Percentiles rank a stretch among this genome's conserved stretches.
Conservation (phyloP, 148 eudicot species). For the Selenicereus undatus region DNA sequence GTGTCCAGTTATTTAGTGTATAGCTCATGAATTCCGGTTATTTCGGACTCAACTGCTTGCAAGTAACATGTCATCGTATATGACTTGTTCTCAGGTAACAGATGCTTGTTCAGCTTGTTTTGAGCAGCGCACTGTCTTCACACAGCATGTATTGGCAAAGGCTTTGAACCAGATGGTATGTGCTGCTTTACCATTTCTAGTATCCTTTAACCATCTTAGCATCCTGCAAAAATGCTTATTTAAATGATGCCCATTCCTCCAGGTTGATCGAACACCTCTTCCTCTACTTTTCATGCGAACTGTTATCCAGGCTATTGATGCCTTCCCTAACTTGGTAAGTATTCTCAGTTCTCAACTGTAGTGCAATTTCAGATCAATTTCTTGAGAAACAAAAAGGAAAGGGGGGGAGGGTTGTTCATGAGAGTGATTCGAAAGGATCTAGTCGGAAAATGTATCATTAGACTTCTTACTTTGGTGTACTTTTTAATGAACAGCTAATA, state of each 20-base stretch:
- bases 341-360: background rate
- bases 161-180: constrained; percentile 91
- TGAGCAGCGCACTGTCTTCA: constrained; percentile 98
- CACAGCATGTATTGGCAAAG: constrained; percentile 82
- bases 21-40: background rate
- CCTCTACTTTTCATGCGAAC: constrained; percentile 98
- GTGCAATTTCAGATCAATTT: constrained; percentile 1
- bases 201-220: background rate
- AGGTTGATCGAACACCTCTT: constrained; percentile 88
- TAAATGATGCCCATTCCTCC: constrained; percentile 16
- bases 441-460: background rate
- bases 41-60: background rate
- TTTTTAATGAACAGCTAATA: background rate
- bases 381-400: background rate
- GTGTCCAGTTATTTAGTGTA: background rate
- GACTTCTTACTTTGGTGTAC: background rate
- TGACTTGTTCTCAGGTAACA: constrained; percentile 54
- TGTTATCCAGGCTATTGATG: constrained; percentile 90
- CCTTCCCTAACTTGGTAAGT: constrained; percentile 86
- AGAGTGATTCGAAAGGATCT: background rate
- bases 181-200: background rate
- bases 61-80: constrained; percentile 1
- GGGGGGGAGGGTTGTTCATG: background rate
- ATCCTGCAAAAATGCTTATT: background rate
- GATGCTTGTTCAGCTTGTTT: constrained; percentile 98